Evolutionary conservation across 768 basidiomycete species (phyloP), one percentile per base, ranked within the genome.

Genomic region (Russula abietina): DNA sequence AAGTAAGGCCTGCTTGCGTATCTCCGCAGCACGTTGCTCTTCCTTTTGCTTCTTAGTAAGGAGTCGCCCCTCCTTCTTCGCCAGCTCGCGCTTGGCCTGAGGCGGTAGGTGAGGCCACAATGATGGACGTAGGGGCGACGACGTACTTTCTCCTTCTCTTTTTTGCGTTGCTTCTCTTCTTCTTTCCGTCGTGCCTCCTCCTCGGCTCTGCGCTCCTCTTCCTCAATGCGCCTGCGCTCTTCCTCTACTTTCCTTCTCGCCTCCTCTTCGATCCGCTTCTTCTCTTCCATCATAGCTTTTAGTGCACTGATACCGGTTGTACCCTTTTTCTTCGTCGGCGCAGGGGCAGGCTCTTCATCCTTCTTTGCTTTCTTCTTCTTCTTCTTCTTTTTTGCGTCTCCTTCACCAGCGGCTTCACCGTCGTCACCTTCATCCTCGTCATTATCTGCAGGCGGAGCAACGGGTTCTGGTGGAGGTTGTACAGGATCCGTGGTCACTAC

Each of bases 11-110:
- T 96, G 85, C 71, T 86, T 90, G 60, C 94, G 87, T 33, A 92
- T 84, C 73, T 98, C 95, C 3, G 93, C 94, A 67, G 86, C 89
- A 24, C 89, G 90, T 68, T 82, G 87, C 73, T 98, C 95, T 70
- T 92, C 89, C 74, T 93, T 96, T 73, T 98, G 95, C 75, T 95
- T 97, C 74, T 96, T 94, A n/a, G 96, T 98, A 55, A 98, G 80
- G 28, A 96, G 77, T 51, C 89, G 84, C 26, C 97, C 97, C 76
- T 98, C 95, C 73, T 94, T 96, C 81, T 90, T 93, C 16, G 90
- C 87, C 56, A 89, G 72, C 69, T 97, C 95, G 56, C 85, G 86
- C 75, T 96, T 97, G 50, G 84, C 88, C 93, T 95, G 70, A 58
- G 50, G 43, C 43, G 62, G 57, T 46, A 32, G 10, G 54, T 51